Conservation (phyloP, 805 yeast genomes). For the Metschnikowia drakensbergensis region DNA sequence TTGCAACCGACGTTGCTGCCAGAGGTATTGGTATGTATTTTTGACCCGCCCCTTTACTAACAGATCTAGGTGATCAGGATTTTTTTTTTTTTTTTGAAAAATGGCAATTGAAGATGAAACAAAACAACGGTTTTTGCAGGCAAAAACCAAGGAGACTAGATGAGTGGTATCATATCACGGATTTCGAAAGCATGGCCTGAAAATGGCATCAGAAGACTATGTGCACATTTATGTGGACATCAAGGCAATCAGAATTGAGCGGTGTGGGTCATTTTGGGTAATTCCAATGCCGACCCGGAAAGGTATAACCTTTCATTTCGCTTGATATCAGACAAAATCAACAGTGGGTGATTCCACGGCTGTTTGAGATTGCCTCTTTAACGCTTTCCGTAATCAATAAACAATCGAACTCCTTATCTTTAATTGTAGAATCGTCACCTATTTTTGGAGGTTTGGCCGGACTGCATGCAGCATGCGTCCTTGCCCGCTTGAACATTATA, state of each 20-base stretch:
- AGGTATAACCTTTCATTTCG: constrained; percentile 4
- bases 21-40: constrained; percentile 96
- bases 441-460: constrained; percentile 1
- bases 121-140: constrained; percentile 3
- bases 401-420: constrained; percentile 21
- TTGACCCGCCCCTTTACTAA: constrained; percentile 19
- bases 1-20: constrained; percentile 99
- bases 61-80: constrained; percentile 6
- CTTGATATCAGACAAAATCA: neutral
- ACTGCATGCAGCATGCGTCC: too few species aligned
- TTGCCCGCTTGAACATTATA: constrained; percentile 14
- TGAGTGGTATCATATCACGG: constrained; percentile 2
- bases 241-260: constrained; percentile 1
- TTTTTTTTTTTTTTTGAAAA: constrained; percentile 6
- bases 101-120: constrained; percentile 3
- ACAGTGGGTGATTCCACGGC: constrained; percentile 8
- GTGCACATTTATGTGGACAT: neutral
- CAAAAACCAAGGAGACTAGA: constrained; percentile 16
- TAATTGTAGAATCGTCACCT: constrained; percentile 14
- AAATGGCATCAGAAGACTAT: neutral
- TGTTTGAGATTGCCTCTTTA: neutral
- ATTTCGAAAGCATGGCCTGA: constrained; percentile 3
- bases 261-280: constrained; percentile 2
- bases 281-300: constrained; percentile 3
- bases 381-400: constrained; percentile 22